Evolutionary conservation across 78 protist genomes (phyloP).

Genomic region (Polysphondylium violaceum): DNA sequence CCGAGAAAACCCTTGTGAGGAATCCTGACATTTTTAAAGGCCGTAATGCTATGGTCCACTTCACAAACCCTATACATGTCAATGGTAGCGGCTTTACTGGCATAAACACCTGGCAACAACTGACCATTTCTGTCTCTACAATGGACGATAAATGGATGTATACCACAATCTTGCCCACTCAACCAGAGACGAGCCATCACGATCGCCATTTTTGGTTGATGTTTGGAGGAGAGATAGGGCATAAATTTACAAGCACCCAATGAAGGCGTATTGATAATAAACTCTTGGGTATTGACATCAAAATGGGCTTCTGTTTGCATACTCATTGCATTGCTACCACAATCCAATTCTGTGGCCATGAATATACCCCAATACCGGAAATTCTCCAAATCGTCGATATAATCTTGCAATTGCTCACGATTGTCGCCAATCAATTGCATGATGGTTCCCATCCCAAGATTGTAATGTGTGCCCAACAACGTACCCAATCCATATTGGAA

Average conservation of each 20-base stretch:
- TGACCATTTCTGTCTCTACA: neutral
- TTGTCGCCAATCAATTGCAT: neutral
- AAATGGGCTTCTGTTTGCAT: neutral
- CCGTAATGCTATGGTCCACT: neutral
- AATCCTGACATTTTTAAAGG: neutral
- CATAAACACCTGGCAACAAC: neutral
- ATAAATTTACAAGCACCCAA: neutral
- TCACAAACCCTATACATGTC: neutral
- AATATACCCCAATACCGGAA: neutral
- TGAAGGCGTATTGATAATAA: constrained; percentile 77
- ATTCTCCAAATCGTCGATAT: neutral
- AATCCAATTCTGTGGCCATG: neutral
- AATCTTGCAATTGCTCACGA: neutral
- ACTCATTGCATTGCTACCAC: neutral
- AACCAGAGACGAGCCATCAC: neutral
- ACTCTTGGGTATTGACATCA: constrained; percentile 64
- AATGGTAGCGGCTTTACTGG: neutral
- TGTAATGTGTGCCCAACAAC: neutral
- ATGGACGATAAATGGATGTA: neutral
- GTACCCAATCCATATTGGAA: neutral
- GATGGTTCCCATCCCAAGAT: neutral
- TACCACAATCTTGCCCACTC: neutral
- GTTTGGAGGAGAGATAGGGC: neutral
- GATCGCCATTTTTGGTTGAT: neutral
- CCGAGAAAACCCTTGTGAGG: neutral